Evolutionary conservation across 169 alveolate genomes (phyloP), one percentile per base, ranked within the genome.

Genomic region (Perkinsus olseni): DNA sequence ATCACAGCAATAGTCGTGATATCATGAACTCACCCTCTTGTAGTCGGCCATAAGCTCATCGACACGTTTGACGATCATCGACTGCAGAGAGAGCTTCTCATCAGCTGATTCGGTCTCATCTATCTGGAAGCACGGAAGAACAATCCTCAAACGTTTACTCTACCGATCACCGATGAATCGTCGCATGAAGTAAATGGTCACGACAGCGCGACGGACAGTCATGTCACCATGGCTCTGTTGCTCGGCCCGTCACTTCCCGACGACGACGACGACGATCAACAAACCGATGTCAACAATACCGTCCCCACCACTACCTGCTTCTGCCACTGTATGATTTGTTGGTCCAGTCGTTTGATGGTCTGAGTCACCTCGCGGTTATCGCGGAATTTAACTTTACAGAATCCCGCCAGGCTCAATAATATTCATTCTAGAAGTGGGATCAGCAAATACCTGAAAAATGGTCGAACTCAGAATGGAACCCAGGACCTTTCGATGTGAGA

Each of bases 381-480:
- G 74, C 95, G 92, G 38, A 93, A 93, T 90, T 92, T 93, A 10
- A 93, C 93, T 74, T 93, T 93, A 62, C 92, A 93, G 4, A 93
- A 74, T 38, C 95, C 95, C n/a, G 95, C 93, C 45, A n/a, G 95
- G 94, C 38, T 93, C 95, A 40, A 93, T 39, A n/a, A 93, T 93
- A 24, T 93, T 74, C 50, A 93, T 93, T 48, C 94, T 91, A 48
- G 95, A 93, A 20, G 95, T 93, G 17, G 95, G 95, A 38, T 93
- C 95, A 6, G 95, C 95, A 62, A 92, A 93, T 92, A 93, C 93
- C 93, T 93, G 94, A 91, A 93, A 74, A 74, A 91, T 38, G 92
- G 93, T 38, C 82, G 17, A 0, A 13, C 82, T 28, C 37, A 28
- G 82, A 62, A 6, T 40, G 11, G 50, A 40, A 40, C 50, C 50